Evolutionary conservation across 1,284 basidiomycete genomes (phyloP), one percentile per base, ranked within the genome.

Genomic region (Rhodotorula sp.): DNA sequence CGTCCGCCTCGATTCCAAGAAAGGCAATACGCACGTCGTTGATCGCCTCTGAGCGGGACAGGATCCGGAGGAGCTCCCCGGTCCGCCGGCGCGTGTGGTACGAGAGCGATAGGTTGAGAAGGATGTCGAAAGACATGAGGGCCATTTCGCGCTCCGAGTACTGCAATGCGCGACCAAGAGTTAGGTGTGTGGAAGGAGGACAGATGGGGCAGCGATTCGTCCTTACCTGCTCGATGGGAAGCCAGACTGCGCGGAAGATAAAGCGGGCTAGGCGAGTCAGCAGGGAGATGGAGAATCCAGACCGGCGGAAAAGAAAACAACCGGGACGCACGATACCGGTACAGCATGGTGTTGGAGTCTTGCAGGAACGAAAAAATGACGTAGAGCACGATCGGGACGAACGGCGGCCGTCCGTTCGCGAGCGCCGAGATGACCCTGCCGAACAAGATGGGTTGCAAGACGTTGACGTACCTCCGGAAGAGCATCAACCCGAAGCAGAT

Each of bases 41-140:
- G 73, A 79, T 79, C 16, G 78, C 77, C 49, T 73, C 85, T 5
- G 85, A 83, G 19, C 87, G 83, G 72, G 87, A 87, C n/a, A 89
- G 82, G 71, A 88, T 88, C n/a, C 87, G 83, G 21, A 88, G 82
- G 21, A 88, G 83, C 77, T 89, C 87, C 47, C 87, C 87, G 5
- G 87, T 88, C 81, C 87, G 87, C 71, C 87, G 86, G 72, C 86
- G 86, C 18, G 87, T 89, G 81, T 94, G 90, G 86, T 90, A 95
- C 14, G 60, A 26, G 19, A 67, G n/a, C 26, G 60, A 62, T 14
- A 67, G 49, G 48, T 90, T 90, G 21, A 93, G 84, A 16, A 93
- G 81, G 77, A 92, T 91, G 70, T 91, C 87, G 80, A 90, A 90
- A 7, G 89, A 88, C 67, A 92, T 83, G 76, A 88, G 86, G 0